A percentile compares a stretch with the other conserved stretches of the same genome.
Evolutionary conservation across 176 grass and related monocot genomes (phyloP).

Genomic region (Cenchrus americanus): DNA sequence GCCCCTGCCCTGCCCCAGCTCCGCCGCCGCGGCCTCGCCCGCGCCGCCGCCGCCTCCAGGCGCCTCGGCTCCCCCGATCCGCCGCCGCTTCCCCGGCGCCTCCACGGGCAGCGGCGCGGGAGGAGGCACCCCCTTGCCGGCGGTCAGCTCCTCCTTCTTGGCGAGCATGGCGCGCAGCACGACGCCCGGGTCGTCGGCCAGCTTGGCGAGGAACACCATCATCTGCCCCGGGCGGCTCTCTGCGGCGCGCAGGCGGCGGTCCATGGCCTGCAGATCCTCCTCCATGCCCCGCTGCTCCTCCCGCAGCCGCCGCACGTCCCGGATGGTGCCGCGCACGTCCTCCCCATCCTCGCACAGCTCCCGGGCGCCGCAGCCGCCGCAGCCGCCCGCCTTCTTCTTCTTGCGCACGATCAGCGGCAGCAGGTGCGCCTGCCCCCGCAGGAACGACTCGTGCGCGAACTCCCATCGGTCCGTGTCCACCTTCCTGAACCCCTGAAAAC

Average conservation of each 20-base stretch:
- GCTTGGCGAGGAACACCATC: conserved; percentile 61
- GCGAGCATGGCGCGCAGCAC: conserved; percentile 55
- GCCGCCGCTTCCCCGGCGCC: conserved; percentile 26
- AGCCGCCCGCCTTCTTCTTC: conserved; percentile 44
- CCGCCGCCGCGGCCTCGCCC: neutral
- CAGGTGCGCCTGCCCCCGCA: conserved; percentile 52
- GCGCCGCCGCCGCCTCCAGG: neutral
- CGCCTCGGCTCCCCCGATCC: conserved; percentile 32
- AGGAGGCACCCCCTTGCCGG: neutral
- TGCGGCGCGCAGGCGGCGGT: conserved; percentile 46
- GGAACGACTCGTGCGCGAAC: conserved; percentile 71
- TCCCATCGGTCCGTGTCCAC: conserved; percentile 65
- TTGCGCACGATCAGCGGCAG: conserved; percentile 60
- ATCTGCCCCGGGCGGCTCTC: conserved; percentile 59
- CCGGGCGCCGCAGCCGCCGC: neutral
- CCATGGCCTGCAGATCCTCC: conserved; percentile 53
- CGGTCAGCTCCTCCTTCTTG: conserved; percentile 51
- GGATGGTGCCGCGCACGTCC: conserved; percentile 59
- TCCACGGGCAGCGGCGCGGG: neutral
- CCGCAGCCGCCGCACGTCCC: conserved; percentile 51
- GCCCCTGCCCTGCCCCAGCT: conserved; percentile 25
- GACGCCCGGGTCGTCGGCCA: conserved; percentile 49
- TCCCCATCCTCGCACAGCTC: conserved; percentile 43
- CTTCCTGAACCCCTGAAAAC: conserved; percentile 55
- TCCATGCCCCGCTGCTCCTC: conserved; percentile 51